phyloP scores from a whole-genome alignment of 192 early-diverging fungal species.

The Geranomyces variabilis region DNA sequence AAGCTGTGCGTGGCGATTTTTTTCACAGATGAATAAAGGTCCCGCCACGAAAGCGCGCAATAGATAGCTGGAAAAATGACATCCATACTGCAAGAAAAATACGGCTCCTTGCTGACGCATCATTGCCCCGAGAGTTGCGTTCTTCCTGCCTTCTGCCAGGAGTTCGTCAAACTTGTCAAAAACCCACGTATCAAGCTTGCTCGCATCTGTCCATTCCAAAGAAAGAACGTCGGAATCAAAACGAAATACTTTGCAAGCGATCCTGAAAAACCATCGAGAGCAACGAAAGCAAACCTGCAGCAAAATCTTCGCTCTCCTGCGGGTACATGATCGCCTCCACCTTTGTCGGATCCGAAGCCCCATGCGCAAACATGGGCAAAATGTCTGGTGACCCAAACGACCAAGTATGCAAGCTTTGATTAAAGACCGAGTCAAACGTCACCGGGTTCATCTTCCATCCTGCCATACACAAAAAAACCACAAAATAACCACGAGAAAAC shows the following conservation, averaged over 20 bases:
- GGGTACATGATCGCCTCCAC: slow-evolving; percentile 93
- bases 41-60: too few relatives aligned
- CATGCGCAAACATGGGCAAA: slow-evolving; percentile 93
- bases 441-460: slow-evolving; percentile 98
- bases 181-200: slow-evolving; percentile 87
- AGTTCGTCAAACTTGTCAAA: slow-evolving; percentile 81
- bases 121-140: slow-evolving; percentile 52
- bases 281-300: slow-evolving; percentile 41
- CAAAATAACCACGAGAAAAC: too few relatives aligned
- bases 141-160: slow-evolving; percentile 54
- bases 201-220: slow-evolving; percentile 63
- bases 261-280: not conserved
- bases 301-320: slow-evolving; percentile 86
- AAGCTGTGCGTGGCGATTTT: slow-evolving; percentile 48
- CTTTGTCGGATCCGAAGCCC: slow-evolving; percentile 75
- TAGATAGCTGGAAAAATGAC: not conserved
- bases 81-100: slow-evolving; percentile 80
- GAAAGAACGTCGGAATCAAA: slow-evolving; percentile 14
- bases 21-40: too few relatives aligned
- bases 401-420: slow-evolving; percentile 92
- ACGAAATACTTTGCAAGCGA: not conserved
- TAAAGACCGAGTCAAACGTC: slow-evolving; percentile 95
- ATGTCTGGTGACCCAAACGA: slow-evolving; percentile 98
- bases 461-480: slow-evolving; percentile 27
- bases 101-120: slow-evolving; percentile 79